phyloP scores from a whole-genome alignment of 345 rosid species.

The Lenwebbia sp. region DNA sequence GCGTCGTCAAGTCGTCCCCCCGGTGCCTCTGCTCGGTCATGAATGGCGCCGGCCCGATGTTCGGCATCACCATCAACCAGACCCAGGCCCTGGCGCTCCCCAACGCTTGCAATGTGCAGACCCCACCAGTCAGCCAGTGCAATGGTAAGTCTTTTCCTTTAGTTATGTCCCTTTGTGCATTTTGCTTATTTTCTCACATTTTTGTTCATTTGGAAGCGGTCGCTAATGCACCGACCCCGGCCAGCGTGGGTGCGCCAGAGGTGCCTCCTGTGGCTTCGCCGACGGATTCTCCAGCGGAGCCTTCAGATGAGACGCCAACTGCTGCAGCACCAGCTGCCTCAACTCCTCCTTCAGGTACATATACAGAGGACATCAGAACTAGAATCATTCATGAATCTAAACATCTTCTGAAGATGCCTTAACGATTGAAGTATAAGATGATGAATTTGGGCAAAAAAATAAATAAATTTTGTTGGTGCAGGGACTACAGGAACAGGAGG shows the following conservation, averaged over 20 bases:
- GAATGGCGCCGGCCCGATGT: not conserved
- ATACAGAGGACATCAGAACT: not conserved
- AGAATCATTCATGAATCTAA: not conserved
- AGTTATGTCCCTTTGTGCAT: slow-evolving; percentile 10
- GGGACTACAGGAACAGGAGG: slow-evolving; percentile 8
- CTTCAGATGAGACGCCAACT: slow-evolving; percentile 8
- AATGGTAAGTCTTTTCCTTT: slow-evolving; percentile 7
- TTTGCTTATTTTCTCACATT: not conserved
- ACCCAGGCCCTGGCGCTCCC: slow-evolving; percentile 6
- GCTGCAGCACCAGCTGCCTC: slow-evolving; percentile 9
- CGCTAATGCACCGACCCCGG: slow-evolving; percentile 13
- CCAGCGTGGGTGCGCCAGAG: slow-evolving; percentile 3
- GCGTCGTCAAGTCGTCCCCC: slow-evolving; percentile 8
- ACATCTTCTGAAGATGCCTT: not conserved
- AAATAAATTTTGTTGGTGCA: not conserved
- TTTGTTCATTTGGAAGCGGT: not conserved
- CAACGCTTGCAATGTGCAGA: slow-evolving; percentile 5
- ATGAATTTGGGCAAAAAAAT: not conserved
- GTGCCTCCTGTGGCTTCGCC: not conserved
- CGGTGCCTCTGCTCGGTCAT: slow-evolving; percentile 6
- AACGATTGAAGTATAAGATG: not conserved
- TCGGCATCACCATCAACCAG: slow-evolving; percentile 6
- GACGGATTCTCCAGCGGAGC: slow-evolving; percentile 3
- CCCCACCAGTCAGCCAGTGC: slow-evolving; percentile 9
- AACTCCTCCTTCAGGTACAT: slow-evolving; percentile 14